Base-by-base conservation (phyloP, 2,329 filamentous ascomycete species). In the Furcasterigmium sp. region DNA sequence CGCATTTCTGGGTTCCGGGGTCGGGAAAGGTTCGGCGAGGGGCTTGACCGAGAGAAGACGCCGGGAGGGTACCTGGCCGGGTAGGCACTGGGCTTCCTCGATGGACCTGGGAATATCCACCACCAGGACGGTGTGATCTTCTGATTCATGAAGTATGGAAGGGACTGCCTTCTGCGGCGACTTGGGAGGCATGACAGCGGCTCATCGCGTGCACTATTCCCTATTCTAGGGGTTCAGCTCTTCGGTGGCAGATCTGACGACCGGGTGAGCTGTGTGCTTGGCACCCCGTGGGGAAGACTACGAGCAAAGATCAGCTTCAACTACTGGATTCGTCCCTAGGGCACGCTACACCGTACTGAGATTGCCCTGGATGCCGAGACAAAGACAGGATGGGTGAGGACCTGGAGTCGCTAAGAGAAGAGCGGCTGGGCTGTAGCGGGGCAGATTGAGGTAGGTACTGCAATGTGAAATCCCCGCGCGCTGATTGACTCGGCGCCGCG, bases 101-200 rank as follows among this genome's bases (percentile, higher is more conserved):
- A 90, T 76, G 2, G 86, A 87, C 15, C 70, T 67, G 19, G 86
- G 85, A 37, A 89, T 76, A 54, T 91, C 86, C 41, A 90, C 60
- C 20, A 89, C 59, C 18, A 78, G 67, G 42, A 83, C 61, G 37
- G 73, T 35, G 15, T 15, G 8, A 17, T 35, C 32, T 18, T 19
- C 3, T 69, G 39, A 63, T 56, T 35, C 18, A 60, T 75, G 84
- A 32, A 85, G 58, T 18, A 84, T 18, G 4, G 32, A 35, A n/a
- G 15, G 18, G 8, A 15, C 14, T 18, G n/a, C 11, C 10, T 15
- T 11, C 18, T 4, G 7, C 8, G 11, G 3, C 9, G 14, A 5
- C 10, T 4, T 6, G 8, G 15, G 9, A 17, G 32, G 15, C 32
- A 35, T 35, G 2, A 17, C 32, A 35, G 32, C 32, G 17, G 32